Base-by-base conservation (phyloP, 352 stramenopile species). In the Phytophthora fragariaefolia region DNA sequence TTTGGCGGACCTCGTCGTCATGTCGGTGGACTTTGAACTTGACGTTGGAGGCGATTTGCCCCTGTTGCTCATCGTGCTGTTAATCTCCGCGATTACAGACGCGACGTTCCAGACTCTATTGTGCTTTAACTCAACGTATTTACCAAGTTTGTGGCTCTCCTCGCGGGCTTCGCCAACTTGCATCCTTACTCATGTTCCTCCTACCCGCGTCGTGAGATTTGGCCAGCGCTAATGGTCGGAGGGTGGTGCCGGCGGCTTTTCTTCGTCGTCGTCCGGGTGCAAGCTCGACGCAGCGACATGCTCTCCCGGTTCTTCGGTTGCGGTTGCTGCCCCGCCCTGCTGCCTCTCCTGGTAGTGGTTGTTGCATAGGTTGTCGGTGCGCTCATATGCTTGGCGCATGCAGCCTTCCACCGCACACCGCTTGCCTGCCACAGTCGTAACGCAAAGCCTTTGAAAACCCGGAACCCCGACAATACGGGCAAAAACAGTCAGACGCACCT, bases 351-450 rank as follows among this genome's bases (percentile, higher is more conserved):
- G 64, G 59, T 73, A 88, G 62, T 91, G 83, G 34, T 75, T 79
- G 62, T 89, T 91, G 71, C 83, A 90, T 55, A 88, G 73, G 59
- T 90, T 90, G 13, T 86, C 73, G n/a, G 83, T 92, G 46, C 83
- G 80, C 54, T 92, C 83, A 71, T 91, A 92, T 8, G 83, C 83
- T 61, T 89, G 83, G 12, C 77, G 69, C 50, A 74, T 85, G 69
- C 82, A 92, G 8, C 76, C 74, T 48, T 82, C 67, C 34, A 88
- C 66, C 30, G 72, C 73, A 51, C 78, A 89, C 12, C 83, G 75
- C 61, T 89, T 90, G 52, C 85, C 71, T 79, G 49, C 17, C 48
- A 54, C 18, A 18, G 50, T 12, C 26, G 18, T 12, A 12, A 50
- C 13, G 47, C 30, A 58, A n/a, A n/a, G n/a, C n/a, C n/a, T n/a